Evolutionary conservation across 441 rosid genomes (phyloP).

Genomic region (Corymbia citriodora): DNA sequence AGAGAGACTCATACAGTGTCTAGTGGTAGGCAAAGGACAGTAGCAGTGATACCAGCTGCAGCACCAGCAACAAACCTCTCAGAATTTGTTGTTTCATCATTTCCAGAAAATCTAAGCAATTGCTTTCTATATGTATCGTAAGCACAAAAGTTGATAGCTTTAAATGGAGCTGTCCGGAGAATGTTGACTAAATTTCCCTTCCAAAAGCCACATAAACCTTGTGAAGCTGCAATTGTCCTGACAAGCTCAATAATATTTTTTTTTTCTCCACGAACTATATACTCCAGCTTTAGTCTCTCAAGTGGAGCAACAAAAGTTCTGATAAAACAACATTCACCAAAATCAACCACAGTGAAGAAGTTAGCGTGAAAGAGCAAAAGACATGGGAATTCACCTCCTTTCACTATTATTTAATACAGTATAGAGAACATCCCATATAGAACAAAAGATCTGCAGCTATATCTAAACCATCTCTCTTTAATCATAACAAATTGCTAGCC

Average conservation of each 20-base stretch:
- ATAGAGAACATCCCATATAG: background rate
- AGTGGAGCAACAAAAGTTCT: slow-evolving; percentile 91
- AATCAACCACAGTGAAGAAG: background rate
- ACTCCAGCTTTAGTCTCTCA: slow-evolving; percentile 88
- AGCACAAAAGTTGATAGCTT: slow-evolving; percentile 88
- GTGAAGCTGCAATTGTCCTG: slow-evolving; percentile 46
- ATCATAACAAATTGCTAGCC: background rate
- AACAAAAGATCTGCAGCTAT: background rate
- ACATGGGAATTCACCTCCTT: background rate
- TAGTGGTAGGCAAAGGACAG: slow-evolving; percentile 82
- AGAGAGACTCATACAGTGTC: slow-evolving; percentile 57
- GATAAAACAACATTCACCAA: background rate
- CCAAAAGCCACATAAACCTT: slow-evolving; percentile 90
- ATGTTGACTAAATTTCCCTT: slow-evolving; percentile 86
- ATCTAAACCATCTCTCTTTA: background rate
- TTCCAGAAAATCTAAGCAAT: slow-evolving; percentile 53
- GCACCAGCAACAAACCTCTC: slow-evolving; percentile 94
- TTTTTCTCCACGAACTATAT: slow-evolving; percentile 80
- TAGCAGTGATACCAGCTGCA: slow-evolving; percentile 88
- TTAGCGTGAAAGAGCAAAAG: background rate
- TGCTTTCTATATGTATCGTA: slow-evolving; percentile 76
- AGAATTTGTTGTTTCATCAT: slow-evolving; percentile 67
- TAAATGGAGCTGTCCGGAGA: slow-evolving; percentile 92
- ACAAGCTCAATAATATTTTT: slow-evolving; percentile 47
- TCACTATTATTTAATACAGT: background rate